A percentile compares a stretch with the other conserved stretches of the same genome.
These are phyloP conservation scores for Tolypocladium pustulatum DNA, from an alignment of 2,329 filamentous ascomycete genomes.

Conservation along the genomic window DNA sequence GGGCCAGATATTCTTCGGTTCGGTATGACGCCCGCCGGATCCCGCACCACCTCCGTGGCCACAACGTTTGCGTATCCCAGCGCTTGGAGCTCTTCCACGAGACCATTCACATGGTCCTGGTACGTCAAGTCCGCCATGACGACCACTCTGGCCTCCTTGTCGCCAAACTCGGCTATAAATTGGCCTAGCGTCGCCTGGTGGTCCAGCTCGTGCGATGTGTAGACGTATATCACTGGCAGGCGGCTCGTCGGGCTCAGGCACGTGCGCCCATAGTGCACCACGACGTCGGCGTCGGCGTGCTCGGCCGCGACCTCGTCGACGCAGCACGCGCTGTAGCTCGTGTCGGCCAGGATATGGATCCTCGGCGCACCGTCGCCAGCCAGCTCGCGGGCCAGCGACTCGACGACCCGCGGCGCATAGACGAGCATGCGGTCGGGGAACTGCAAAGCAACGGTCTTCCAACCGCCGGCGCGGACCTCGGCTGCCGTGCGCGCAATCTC, in stretches of 20 bases:
- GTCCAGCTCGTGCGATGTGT: constrained; percentile 64
- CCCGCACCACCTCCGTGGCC: constrained; percentile 61
- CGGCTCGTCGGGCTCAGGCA: constrained; percentile 85
- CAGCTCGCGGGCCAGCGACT: constrained; percentile 30
- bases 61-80: constrained; percentile 62
- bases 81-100: constrained; percentile 44
- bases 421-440: constrained; percentile 89
- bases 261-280: constrained; percentile 88
- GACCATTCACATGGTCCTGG: constrained; percentile 55
- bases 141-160: constrained; percentile 54
- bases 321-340: constrained; percentile 93
- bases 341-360: constrained; percentile 85
- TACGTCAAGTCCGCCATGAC: constrained; percentile 89
- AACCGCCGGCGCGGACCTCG: constrained; percentile 63
- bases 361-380: constrained; percentile 13
- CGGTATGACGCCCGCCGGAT: constrained; percentile 71
- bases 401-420: constrained; percentile 73
- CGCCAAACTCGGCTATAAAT: constrained; percentile 60
- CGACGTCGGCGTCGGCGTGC: constrained; percentile 79
- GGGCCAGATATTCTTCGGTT: constrained; percentile 58
- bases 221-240: constrained; percentile 82
- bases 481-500: constrained; percentile 71
- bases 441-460: constrained; percentile 76
- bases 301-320: constrained; percentile 96
- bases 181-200: constrained; percentile 42